phyloP scores from a whole-genome alignment of 164 flowering plant genomes.

The Magnolia sinica region DNA sequence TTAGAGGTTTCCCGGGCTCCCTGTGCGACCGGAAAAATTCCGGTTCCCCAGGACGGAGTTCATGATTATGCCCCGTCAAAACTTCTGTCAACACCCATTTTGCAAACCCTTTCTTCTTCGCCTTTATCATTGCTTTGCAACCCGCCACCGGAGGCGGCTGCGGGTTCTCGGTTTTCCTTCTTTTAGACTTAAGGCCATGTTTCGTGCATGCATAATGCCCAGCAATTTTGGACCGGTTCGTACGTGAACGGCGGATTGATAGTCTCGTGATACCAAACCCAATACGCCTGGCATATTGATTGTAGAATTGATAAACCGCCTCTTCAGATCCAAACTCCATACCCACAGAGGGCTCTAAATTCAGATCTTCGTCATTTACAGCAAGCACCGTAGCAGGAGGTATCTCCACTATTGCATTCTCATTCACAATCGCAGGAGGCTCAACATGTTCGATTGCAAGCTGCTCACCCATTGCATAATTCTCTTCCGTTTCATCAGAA shows the following conservation, averaged over 20 bases:
- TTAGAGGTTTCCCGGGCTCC: not conserved
- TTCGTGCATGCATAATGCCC: conserved; percentile 13
- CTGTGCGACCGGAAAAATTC: not conserved
- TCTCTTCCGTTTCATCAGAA: not conserved
- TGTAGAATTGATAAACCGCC: conserved; percentile 39
- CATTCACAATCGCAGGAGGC: not conserved
- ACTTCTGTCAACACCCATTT: not conserved
- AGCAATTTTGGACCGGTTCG: conserved; percentile 8
- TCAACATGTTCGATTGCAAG: not conserved
- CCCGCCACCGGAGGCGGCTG: not conserved
- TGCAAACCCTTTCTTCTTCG: not conserved
- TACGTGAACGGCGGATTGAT: conserved; percentile 34
- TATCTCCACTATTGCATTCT: not conserved
- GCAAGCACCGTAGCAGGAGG: not conserved
- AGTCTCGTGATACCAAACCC: conserved; percentile 46
- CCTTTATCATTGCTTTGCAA: conserved; percentile 1
- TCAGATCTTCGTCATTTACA: conserved; percentile 13
- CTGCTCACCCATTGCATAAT: conserved; percentile 5
- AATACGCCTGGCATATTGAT: conserved; percentile 45
- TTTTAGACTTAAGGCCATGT: conserved; percentile 8
- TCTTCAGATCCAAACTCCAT: conserved; percentile 56
- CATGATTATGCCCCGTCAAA: not conserved
- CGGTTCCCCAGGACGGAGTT: not conserved
- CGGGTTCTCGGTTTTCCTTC: not conserved
- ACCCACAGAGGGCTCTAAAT: conserved; percentile 40